Base-by-base conservation (phyloP, 2,329 filamentous ascomycete species). In the Fusarium temperatum region DNA sequence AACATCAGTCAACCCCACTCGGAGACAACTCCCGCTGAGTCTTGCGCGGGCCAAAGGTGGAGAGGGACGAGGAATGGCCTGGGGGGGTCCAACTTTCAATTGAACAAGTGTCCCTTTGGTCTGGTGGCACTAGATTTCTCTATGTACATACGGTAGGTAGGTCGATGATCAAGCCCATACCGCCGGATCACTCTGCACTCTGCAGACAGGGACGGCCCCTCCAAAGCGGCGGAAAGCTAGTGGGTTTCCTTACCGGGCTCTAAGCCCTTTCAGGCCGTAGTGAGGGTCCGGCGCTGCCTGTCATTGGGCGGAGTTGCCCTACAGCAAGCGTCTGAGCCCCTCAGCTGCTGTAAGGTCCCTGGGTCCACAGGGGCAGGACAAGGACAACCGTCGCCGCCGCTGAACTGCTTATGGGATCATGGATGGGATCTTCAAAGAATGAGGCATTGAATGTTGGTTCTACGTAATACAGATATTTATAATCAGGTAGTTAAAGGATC, bases 41-140 rank as follows among this genome's bases (percentile, higher is more conserved):
- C 50, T 59, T 56, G 44, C 24, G 61, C 39, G 61, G 56, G 68
- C 26, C 42, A 53, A 53, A 65, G 62, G 67, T 61, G 70, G 66
- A 58, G 70, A 58, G 70, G 65, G 47, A 38, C 20, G 55, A 32
- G 45, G 69, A 47, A 50, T 22, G 32, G 57, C 57, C 69, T 41
- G 47, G 66, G 69, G 48, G 50, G 64, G 60, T 48, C 65, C 66
- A 70, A 47, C 67, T 58, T 67, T 80, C 79, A 84, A 84, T 82
- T 83, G 83, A 83, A 84, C 83, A 84, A 84, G 83, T 84, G 83
- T 84, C 83, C 83, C 81, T 78, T 83, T 82, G 75, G 63, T 56
- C 55, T 72, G 62, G 66, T 74, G 74, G 72, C 68, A 75, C 66
- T 48, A 67, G 58, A 50, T 57, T 26, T 44, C 38, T 59, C 26